These are phyloP conservation scores for Beauveria bassiana DNA, from an alignment of 2,329 filamentous ascomycete genomes.

Conservation along the genomic window DNA sequence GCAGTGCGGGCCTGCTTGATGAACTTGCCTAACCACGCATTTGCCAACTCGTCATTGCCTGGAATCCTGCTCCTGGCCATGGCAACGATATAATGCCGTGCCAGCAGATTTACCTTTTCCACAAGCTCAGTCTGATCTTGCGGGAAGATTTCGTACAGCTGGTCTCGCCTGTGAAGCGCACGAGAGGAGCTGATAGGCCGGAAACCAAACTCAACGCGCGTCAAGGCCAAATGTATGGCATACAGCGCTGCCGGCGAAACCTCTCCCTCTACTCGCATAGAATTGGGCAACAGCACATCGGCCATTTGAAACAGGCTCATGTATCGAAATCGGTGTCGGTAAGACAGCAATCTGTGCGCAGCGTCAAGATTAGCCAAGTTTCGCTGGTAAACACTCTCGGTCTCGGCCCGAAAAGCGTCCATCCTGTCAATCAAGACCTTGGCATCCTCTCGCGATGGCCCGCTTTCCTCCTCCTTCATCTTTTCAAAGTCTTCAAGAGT, in stretches of 20 bases:
- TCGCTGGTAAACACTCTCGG: constrained; percentile 38
- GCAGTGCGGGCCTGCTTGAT: constrained; percentile 38
- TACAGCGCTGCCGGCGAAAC: constrained; percentile 49
- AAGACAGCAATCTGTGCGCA: constrained; percentile 34
- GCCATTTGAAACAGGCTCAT: constrained; percentile 46
- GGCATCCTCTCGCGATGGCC: constrained; percentile 37
- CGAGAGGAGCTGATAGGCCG: constrained; percentile 41
- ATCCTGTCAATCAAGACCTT: constrained; percentile 39
- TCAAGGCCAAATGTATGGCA: constrained; percentile 60
- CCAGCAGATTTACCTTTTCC: constrained; percentile 23
- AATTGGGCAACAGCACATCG: constrained; percentile 31
- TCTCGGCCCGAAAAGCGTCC: constrained; percentile 33
- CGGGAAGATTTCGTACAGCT: constrained; percentile 51
- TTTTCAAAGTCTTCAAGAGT: constrained; percentile 24
- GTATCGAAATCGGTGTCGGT: constrained; percentile 31
- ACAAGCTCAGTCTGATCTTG: constrained; percentile 22
- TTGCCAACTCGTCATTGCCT: constrained; percentile 14
- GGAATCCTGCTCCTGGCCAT: constrained; percentile 15
- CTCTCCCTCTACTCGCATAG: constrained; percentile 26
- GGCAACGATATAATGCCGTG: constrained; percentile 24
- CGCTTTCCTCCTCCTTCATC: constrained; percentile 26
- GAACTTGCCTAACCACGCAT: constrained; percentile 34
- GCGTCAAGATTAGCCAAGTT: constrained; percentile 41
- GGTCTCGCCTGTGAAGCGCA: constrained; percentile 39
- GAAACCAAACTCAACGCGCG: constrained; percentile 53